Conservation (phyloP, 805 yeast species). For the Sungouiozyma intestinalis region DNA sequence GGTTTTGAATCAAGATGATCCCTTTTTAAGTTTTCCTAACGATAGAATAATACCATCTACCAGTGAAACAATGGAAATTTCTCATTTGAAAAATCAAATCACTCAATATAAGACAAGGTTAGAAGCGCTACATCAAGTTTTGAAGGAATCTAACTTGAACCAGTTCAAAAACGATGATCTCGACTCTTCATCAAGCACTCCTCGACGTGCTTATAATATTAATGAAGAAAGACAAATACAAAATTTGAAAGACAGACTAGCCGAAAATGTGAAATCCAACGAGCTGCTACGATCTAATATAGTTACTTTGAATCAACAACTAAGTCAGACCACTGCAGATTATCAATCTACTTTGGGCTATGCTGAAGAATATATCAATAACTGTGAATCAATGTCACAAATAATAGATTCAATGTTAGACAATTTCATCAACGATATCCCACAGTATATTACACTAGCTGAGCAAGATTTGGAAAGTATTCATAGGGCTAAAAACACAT, state of each 20-base stretch:
- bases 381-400: conserved; percentile 17
- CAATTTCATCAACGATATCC: neutral
- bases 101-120: conserved; percentile 33
- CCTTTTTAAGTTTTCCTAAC: neutral
- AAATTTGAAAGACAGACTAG: neutral
- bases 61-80: conserved; percentile 22
- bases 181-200: neutral
- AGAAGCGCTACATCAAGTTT: conserved; percentile 26
- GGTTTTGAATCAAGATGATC: neutral
- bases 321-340: conserved; percentile 18
- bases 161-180: neutral
- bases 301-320: conserved; percentile 17
- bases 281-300: conserved; percentile 10
- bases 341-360: conserved; percentile 19
- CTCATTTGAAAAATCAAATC: conserved; percentile 32
- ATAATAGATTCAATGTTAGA: conserved; percentile 16
- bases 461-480: conserved; percentile 14
- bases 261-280: conserved; percentile 5
- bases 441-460: conserved; percentile 5
- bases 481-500: conserved; percentile 14
- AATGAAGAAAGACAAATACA: conserved; percentile 5
- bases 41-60: neutral
- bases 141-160: conserved; percentile 9
- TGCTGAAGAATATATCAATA: conserved; percentile 23
- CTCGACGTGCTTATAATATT: neutral